These are phyloP conservation scores for Acacia confusa DNA, from an alignment of 306 rosid genomes.

Conservation along the genomic window DNA sequence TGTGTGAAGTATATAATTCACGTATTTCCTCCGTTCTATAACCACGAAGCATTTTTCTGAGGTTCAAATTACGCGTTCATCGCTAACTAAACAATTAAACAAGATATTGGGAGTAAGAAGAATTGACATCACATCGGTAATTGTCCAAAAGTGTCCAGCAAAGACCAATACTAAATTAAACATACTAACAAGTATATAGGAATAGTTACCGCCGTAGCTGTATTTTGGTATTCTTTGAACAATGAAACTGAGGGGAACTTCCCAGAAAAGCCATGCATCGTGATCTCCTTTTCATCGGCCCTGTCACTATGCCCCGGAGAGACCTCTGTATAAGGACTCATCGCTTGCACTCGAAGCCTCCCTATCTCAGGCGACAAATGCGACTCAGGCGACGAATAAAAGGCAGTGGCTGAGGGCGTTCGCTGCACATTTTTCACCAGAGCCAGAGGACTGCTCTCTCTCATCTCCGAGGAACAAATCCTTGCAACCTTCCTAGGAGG, in stretches of 20 bases:
- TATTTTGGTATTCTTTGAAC: conserved; percentile 87
- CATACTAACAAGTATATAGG: not conserved
- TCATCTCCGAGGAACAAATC: conserved; percentile 35
- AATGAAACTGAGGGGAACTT: conserved; percentile 81
- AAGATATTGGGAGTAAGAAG: not conserved
- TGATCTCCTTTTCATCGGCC: conserved; percentile 43
- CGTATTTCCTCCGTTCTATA: not conserved
- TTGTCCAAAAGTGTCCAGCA: not conserved
- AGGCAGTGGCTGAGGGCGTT: conserved; percentile 49
- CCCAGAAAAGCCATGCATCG: conserved; percentile 66
- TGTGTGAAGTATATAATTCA: not conserved
- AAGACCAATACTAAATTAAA: not conserved
- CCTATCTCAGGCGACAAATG: conserved; percentile 60
- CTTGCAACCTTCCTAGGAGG: conserved; percentile 69
- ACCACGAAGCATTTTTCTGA: not conserved
- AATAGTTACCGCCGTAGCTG: conserved; percentile 85
- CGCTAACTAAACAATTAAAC: not conserved
- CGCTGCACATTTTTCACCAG: conserved; percentile 51
- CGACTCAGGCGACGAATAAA: conserved; percentile 52
- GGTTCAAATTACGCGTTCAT: not conserved
- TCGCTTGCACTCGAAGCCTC: conserved; percentile 30
- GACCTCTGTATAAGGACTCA: conserved; percentile 42
- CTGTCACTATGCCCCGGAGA: conserved; percentile 42
- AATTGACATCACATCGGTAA: not conserved
- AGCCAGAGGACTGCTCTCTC: conserved; percentile 60